These are phyloP conservation scores for Leersia perrieri DNA, from an alignment of 176 grass and related monocot genomes.

Conservation along the genomic window DNA sequence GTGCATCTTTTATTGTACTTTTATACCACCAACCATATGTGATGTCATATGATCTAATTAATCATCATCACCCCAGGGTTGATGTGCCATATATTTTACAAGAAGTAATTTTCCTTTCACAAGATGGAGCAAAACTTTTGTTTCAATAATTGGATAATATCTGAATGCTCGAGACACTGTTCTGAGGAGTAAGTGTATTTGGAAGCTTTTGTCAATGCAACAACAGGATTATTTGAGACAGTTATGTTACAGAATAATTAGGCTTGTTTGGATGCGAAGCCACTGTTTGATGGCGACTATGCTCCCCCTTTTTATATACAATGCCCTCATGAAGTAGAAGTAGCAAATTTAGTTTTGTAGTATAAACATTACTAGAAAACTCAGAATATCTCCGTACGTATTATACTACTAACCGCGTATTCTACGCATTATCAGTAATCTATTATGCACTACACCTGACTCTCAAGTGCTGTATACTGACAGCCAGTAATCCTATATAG, in stretches of 20 bases:
- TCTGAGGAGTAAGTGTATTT: not conserved
- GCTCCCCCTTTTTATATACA: not conserved
- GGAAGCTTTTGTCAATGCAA: not conserved
- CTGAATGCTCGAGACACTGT: not conserved
- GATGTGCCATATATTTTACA: not conserved
- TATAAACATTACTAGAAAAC: not conserved
- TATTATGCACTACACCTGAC: not conserved
- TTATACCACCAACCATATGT: constrained; percentile 31
- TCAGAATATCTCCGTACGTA: not conserved
- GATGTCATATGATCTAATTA: constrained; percentile 36
- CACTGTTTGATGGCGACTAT: not conserved
- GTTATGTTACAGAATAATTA: constrained; percentile 22
- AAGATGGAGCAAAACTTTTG: not conserved
- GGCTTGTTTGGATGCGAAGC: constrained; percentile 2
- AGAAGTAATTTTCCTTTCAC: constrained; percentile 3
- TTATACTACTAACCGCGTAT: not conserved
- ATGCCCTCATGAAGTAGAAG: not conserved
- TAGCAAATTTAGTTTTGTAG: not conserved
- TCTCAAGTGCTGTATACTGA: no score
- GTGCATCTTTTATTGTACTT: constrained; percentile 36
- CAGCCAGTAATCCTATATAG: no score
- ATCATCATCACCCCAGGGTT: not conserved
- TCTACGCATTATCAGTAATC: not conserved
- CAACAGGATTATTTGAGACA: constrained; percentile 1
- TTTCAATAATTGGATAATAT: constrained; percentile 4